A percentile compares a stretch with the other conserved stretches of the same genome.
Evolutionary conservation across 495 filamentous ascomycete genomes (phyloP).

Genomic region (Alectoria sarmentosa): DNA sequence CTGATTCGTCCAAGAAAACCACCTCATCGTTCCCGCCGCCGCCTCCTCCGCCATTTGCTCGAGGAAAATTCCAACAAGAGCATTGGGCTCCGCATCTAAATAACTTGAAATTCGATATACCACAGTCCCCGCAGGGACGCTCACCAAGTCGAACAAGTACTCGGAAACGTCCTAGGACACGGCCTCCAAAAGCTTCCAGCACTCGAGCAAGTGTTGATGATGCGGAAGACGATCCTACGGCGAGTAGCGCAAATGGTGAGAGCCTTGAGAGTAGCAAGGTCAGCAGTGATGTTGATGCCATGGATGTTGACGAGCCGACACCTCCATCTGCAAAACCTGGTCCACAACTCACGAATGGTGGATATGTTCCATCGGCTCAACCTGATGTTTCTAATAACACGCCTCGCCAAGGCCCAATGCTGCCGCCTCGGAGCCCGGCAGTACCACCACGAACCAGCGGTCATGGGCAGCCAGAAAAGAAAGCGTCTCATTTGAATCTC

Average conservation of each 20-base stretch:
- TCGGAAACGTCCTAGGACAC: slow-evolving; percentile 33
- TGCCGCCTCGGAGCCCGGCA: slow-evolving; percentile 21
- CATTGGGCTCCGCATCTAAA: slow-evolving; percentile 61
- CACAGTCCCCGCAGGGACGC: slow-evolving; percentile 35
- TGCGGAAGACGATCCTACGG: slow-evolving; percentile 23
- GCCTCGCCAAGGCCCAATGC: slow-evolving; percentile 17
- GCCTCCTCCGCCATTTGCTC: slow-evolving; percentile 31
- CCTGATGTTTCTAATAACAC: neutral
- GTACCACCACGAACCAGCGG: slow-evolving; percentile 25
- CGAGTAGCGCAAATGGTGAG: slow-evolving; percentile 15
- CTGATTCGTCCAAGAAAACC: slow-evolving; percentile 22
- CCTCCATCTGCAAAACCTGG: slow-evolving; percentile 16
- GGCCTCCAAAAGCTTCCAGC: slow-evolving; percentile 33
- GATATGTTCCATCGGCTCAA: neutral
- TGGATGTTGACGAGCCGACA: slow-evolving; percentile 40
- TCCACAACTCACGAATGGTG: slow-evolving; percentile 1
- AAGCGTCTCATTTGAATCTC: slow-evolving; percentile 49
- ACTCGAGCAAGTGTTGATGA: slow-evolving; percentile 42
- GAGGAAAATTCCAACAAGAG: slow-evolving; percentile 53
- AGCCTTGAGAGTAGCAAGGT: slow-evolving; percentile 18
- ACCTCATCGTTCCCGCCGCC: slow-evolving; percentile 22
- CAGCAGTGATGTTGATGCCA: slow-evolving; percentile 31
- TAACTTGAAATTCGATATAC: slow-evolving; percentile 50
- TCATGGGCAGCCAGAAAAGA: slow-evolving; percentile 34
- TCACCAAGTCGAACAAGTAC: slow-evolving; percentile 28